Conservation (phyloP, 225 moss, liverwort and hornwort genomes). For the Marchantia paleacea region DNA sequence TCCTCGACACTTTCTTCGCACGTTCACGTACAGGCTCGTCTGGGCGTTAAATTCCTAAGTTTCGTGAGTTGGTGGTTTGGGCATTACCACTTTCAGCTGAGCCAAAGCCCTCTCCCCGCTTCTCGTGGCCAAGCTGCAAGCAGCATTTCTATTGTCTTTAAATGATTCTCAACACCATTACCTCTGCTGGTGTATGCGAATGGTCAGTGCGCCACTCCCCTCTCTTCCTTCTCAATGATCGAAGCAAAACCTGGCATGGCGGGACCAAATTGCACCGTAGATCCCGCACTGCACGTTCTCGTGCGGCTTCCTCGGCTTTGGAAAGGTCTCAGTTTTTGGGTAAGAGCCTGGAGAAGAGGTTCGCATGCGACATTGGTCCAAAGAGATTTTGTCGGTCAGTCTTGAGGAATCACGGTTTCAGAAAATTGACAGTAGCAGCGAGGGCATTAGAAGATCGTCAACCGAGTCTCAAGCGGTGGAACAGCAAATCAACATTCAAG, state of each 20-base stretch:
- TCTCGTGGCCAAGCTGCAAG: no score
- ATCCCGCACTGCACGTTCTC: neutral
- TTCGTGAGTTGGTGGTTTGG: neutral
- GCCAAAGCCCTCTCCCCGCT: neutral
- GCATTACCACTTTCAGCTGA: neutral
- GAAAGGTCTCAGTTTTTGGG: conserved; percentile 6
- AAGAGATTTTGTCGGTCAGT: neutral
- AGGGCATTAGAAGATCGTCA: conserved; percentile 35
- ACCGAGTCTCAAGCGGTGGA: conserved; percentile 26
- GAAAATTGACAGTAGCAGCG: conserved; percentile 2
- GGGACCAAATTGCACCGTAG: neutral
- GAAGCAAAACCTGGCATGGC: neutral
- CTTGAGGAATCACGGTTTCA: neutral
- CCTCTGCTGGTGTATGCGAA: neutral
- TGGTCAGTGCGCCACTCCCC: neutral
- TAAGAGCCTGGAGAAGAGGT: neutral
- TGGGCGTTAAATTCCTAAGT: neutral
- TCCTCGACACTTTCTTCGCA: no score
- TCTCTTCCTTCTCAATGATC: neutral
- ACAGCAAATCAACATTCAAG: conserved; percentile 8
- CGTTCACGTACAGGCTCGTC: neutral
- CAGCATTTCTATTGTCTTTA: neutral
- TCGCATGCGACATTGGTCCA: neutral
- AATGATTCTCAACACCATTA: neutral
- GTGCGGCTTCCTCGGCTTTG: neutral